Percentiles rank a stretch among this genome's conserved stretches.
phyloP scores from a whole-genome alignment of 2,329 filamentous ascomycete genomes.

The Epicoccum nigrum region DNA sequence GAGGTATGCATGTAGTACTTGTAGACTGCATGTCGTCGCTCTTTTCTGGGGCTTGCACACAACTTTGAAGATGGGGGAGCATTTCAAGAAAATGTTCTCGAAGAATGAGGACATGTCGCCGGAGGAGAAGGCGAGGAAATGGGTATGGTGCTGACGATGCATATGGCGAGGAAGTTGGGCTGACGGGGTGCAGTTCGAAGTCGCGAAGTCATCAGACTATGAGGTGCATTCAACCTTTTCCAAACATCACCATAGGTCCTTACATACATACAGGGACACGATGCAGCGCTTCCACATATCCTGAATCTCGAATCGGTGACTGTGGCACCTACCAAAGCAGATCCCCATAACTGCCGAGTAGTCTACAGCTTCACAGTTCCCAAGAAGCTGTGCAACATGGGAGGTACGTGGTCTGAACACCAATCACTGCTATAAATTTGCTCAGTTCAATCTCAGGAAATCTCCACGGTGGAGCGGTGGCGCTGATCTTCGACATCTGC shows the following conservation, averaged over 20 bases:
- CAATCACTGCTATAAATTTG: neutral
- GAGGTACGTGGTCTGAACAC: conserved; percentile 8
- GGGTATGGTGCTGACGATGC: conserved; percentile 8
- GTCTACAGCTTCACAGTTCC: conserved; percentile 55
- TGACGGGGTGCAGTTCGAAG: conserved; percentile 27
- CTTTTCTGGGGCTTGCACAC: neutral
- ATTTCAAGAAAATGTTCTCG: conserved; percentile 6
- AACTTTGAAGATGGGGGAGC: conserved; percentile 4
- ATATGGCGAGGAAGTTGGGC: neutral
- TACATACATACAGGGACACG: conserved; percentile 37
- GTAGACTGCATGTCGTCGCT: conserved; percentile 1
- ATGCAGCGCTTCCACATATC: conserved; percentile 36
- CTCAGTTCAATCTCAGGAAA: conserved; percentile 26
- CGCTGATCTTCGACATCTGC: conserved; percentile 62
- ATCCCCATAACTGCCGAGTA: conserved; percentile 44
- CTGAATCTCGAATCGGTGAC: conserved; percentile 46
- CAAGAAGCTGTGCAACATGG: conserved; percentile 52
- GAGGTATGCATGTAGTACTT: conserved; percentile 18
- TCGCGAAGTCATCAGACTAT: conserved; percentile 28
- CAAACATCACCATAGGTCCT: neutral
- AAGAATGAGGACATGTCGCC: conserved; percentile 20
- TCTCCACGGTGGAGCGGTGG: conserved; percentile 61
- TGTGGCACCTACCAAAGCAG: conserved; percentile 29
- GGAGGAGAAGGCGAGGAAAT: conserved; percentile 28
- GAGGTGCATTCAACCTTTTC: conserved; percentile 22